phyloP scores from a whole-genome alignment of 2,329 filamentous ascomycete species.

The Exophiala sideris region DNA sequence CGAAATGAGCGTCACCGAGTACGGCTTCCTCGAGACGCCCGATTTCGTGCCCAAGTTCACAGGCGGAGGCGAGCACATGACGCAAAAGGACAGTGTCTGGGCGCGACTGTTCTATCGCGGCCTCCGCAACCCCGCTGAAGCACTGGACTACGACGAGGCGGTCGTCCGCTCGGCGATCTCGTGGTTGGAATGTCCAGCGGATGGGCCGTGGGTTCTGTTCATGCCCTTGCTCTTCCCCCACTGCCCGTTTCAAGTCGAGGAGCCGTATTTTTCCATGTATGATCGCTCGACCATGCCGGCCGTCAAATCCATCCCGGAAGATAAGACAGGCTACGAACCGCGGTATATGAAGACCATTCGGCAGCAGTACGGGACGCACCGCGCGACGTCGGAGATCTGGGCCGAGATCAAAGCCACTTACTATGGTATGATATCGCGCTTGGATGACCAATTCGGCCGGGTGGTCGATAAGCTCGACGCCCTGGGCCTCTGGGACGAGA shows the following conservation, averaged over 20 bases:
- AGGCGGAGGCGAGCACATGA: neutral
- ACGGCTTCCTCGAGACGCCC: conserved; percentile 40
- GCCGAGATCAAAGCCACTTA: conserved; percentile 46
- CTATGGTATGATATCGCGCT: conserved; percentile 47
- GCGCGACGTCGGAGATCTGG: conserved; percentile 44
- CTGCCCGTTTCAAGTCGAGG: conserved; percentile 48
- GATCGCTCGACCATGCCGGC: conserved; percentile 33
- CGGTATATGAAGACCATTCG: conserved; percentile 42
- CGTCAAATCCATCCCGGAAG: conserved; percentile 9
- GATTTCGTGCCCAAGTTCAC: conserved; percentile 5
- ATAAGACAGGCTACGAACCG: conserved; percentile 44
- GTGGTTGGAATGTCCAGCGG: conserved; percentile 45
- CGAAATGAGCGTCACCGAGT: conserved; percentile 45
- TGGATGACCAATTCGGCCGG: conserved; percentile 47
- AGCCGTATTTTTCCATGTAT: conserved; percentile 50
- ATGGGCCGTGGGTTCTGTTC: conserved; percentile 24
- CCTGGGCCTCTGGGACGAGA: neutral
- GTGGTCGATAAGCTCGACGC: neutral
- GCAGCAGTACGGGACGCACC: conserved; percentile 36
- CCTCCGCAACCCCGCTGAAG: conserved; percentile 36
- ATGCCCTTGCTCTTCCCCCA: conserved; percentile 37
- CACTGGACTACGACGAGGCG: conserved; percentile 47
- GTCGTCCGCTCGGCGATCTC: conserved; percentile 41
- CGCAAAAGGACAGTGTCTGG: conserved; percentile 14
- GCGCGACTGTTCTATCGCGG: conserved; percentile 36